Evolutionary conservation across 1,139 yeast species (phyloP).

Genomic region (Hansenula sp.): DNA sequence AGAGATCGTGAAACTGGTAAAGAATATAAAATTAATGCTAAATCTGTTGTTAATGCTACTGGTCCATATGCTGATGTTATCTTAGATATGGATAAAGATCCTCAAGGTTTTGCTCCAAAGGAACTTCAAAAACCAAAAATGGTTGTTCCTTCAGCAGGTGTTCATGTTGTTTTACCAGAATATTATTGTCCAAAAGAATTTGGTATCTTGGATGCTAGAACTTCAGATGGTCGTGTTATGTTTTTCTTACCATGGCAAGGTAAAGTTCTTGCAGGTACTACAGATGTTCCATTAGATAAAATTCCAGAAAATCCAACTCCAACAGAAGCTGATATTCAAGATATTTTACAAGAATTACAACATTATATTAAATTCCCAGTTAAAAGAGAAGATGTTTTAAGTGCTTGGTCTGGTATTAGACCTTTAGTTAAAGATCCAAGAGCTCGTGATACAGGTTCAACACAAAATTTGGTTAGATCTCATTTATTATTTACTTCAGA

Average conservation of each 20-base stretch:
- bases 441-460: slow-evolving; percentile 41
- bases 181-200: slow-evolving; percentile 84
- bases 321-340: slow-evolving; percentile 84
- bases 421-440: slow-evolving; percentile 91
- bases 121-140: slow-evolving; percentile 52
- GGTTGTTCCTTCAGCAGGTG: slow-evolving; percentile 95
- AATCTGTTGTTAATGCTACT: slow-evolving; percentile 84
- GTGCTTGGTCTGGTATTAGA: slow-evolving; percentile 97
- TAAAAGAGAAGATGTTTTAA: slow-evolving; percentile 81
- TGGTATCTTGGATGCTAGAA: slow-evolving; percentile 89
- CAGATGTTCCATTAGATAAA: slow-evolving; percentile 74
- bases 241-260: slow-evolving; percentile 99
- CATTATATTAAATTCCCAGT: slow-evolving; percentile 88
- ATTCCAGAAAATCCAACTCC: slow-evolving; percentile 87
- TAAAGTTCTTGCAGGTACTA: slow-evolving; percentile 92
- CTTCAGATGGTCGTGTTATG: slow-evolving; percentile 95
- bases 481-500: slow-evolving; percentile 74
- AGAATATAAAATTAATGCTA: slow-evolving; percentile 55
- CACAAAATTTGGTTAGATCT: slow-evolving; percentile 87
- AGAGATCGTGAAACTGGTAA: slow-evolving; percentile 71
- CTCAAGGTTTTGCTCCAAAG: slow-evolving; percentile 59
- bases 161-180: slow-evolving; percentile 88
- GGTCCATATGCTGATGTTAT: slow-evolving; percentile 89
- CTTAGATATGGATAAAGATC: slow-evolving; percentile 80
- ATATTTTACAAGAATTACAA: slow-evolving; percentile 81